These are phyloP conservation scores for Dicorynia guianensis DNA, from an alignment of 306 rosid species.

Conservation along the genomic window DNA sequence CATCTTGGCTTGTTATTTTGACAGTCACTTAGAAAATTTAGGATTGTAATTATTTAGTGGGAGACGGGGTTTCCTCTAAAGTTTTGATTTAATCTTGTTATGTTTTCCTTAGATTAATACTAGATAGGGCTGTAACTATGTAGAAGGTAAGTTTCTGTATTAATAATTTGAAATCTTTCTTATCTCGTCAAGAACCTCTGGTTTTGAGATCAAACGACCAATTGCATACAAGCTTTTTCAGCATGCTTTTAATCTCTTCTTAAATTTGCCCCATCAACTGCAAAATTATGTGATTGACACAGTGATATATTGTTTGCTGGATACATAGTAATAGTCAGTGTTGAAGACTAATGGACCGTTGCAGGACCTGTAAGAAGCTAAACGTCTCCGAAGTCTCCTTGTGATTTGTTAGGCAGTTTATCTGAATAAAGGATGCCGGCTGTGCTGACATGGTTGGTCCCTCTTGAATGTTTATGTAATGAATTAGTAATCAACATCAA, in stretches of 20 bases:
- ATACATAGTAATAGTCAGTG: neutral
- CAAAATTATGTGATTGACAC: constrained; percentile 23
- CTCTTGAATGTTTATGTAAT: neutral
- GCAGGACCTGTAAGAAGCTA: constrained; percentile 21
- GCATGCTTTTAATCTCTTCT: constrained; percentile 41
- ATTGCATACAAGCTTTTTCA: constrained; percentile 29
- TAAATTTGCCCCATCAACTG: neutral
- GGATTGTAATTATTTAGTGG: constrained; percentile 43
- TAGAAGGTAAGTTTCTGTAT: constrained; percentile 18
- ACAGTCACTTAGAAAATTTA: constrained; percentile 16
- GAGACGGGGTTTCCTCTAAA: neutral
- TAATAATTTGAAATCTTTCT: constrained; percentile 21
- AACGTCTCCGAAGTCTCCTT: constrained; percentile 12
- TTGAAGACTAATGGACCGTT: neutral
- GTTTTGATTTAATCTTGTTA: constrained; percentile 36
- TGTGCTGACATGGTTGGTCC: neutral
- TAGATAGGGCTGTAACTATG: constrained; percentile 1
- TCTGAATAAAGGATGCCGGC: neutral
- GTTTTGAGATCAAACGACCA: constrained; percentile 4
- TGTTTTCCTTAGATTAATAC: constrained; percentile 26
- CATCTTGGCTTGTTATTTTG: constrained; percentile 21
- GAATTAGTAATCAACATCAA: no score
- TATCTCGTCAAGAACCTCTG: neutral
- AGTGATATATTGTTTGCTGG: constrained; percentile 16
- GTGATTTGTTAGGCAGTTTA: neutral